Percentiles rank a stretch among this genome's conserved stretches.
Evolutionary conservation across 1,139 yeast genomes (phyloP).

Genomic region (Candida tropicalis): DNA sequence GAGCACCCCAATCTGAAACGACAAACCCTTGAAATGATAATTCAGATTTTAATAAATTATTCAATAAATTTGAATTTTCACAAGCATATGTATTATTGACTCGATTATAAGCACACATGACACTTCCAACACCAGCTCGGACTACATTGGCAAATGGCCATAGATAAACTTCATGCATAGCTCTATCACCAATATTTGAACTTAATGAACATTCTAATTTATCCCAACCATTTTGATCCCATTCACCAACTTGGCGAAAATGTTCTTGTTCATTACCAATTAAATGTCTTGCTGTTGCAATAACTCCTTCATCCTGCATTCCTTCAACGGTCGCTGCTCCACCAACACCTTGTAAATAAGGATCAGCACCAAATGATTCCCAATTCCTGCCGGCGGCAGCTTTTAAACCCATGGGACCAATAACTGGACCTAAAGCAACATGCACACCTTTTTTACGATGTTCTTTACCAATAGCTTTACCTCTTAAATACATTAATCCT

Average conservation of each 20-base stretch:
- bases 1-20: conserved; percentile 69
- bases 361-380: conserved; percentile 70
- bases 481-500: conserved; percentile 53
- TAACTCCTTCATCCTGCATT: conserved; percentile 59
- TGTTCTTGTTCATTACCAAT: conserved; percentile 69
- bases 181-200: conserved; percentile 60
- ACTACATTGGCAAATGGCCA: conserved; percentile 72
- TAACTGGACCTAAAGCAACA: conserved; percentile 60
- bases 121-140: conserved; percentile 61
- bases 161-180: conserved; percentile 62
- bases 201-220: conserved; percentile 40
- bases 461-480: conserved; percentile 60
- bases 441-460: conserved; percentile 61
- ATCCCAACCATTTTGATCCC: conserved; percentile 51
- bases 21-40: conserved; percentile 70
- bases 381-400: conserved; percentile 69
- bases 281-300: conserved; percentile 57
- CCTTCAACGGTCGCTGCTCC: conserved; percentile 59
- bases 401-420: conserved; percentile 65
- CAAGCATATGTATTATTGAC: conserved; percentile 63
- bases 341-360: conserved; percentile 60
- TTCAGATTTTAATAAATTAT: conserved; percentile 60
- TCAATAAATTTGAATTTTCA: conserved; percentile 60
- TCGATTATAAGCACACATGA: conserved; percentile 64
- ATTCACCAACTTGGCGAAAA: conserved; percentile 60